These are phyloP conservation scores for Amylocystis lapponica DNA, from an alignment of 768 basidiomycete species.

Conservation along the genomic window DNA sequence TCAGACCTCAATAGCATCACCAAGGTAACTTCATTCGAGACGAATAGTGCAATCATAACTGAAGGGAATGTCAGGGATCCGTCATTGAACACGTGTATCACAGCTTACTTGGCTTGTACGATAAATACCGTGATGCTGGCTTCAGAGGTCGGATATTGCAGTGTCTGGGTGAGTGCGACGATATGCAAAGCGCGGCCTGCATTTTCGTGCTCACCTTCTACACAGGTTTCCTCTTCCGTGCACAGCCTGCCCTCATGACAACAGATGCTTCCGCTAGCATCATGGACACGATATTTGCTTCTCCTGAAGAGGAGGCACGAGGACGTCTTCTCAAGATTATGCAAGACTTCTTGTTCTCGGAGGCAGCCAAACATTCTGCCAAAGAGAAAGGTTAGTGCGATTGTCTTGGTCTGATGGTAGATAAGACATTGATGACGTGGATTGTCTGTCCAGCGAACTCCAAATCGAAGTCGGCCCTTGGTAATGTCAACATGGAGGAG, in stretches of 20 bases:
- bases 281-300: slow-evolving; percentile 86
- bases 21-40: slow-evolving; percentile 31
- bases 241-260: slow-evolving; percentile 89
- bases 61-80: slow-evolving; percentile 40
- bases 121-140: slow-evolving; percentile 51
- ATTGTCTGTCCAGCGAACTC: slow-evolving; percentile 17
- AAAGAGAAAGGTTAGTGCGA: slow-evolving; percentile 52
- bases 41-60: neutral
- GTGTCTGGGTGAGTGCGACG: slow-evolving; percentile 73
- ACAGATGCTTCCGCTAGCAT: slow-evolving; percentile 69
- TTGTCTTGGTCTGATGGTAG: neutral
- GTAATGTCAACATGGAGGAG: slow-evolving; percentile 82
- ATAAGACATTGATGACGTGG: neutral
- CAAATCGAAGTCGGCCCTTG: slow-evolving; percentile 34
- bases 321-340: slow-evolving; percentile 79
- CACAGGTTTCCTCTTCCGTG: slow-evolving; percentile 80
- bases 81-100: slow-evolving; percentile 82
- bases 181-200: too few species aligned
- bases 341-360: slow-evolving; percentile 85
- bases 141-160: slow-evolving; percentile 73
- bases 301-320: slow-evolving; percentile 64
- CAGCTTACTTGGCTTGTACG: slow-evolving; percentile 64
- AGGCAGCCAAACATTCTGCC: slow-evolving; percentile 70
- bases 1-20: slow-evolving; percentile 54
- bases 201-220: too few species aligned